Evolutionary conservation across 2,329 filamentous ascomycete species (phyloP).

Genomic region (Camillea tinctor): DNA sequence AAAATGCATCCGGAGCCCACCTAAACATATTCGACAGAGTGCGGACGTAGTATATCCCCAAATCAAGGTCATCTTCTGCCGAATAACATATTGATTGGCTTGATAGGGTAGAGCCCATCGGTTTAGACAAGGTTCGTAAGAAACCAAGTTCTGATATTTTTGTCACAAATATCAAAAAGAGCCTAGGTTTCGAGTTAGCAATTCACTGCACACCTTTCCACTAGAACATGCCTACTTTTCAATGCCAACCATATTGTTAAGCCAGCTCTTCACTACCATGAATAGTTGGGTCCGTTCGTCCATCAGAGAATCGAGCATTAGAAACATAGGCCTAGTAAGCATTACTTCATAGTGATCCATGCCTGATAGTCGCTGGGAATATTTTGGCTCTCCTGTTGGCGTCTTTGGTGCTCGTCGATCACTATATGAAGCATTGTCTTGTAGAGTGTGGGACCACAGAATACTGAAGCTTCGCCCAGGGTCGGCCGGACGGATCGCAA

Average conservation of each 20-base stretch:
- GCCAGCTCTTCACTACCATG: slow-evolving; percentile 77
- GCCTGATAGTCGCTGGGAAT: slow-evolving; percentile 46
- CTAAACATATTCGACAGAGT: slow-evolving; percentile 72
- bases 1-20: slow-evolving; percentile 66
- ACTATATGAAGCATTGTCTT: slow-evolving; percentile 50
- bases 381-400: slow-evolving; percentile 33
- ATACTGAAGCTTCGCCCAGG: slow-evolving; percentile 69
- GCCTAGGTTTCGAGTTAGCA: slow-evolving; percentile 38
- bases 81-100: slow-evolving; percentile 38
- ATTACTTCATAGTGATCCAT: slow-evolving; percentile 68
- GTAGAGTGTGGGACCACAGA: slow-evolving; percentile 78
- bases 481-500: slow-evolving; percentile 52
- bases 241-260: slow-evolving; percentile 64
- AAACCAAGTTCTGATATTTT: slow-evolving; percentile 59
- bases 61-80: slow-evolving; percentile 67
- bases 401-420: slow-evolving; percentile 43
- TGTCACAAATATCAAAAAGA: slow-evolving; percentile 60
- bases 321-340: slow-evolving; percentile 75
- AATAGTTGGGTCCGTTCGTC: slow-evolving; percentile 73
- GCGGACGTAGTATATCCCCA: slow-evolving; percentile 75
- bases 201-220: slow-evolving; percentile 2
- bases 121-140: slow-evolving; percentile 36
- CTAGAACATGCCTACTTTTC: slow-evolving; percentile 51
- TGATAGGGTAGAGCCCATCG: slow-evolving; percentile 23
- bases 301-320: slow-evolving; percentile 75